phyloP scores from a whole-genome alignment of 1,139 yeast genomes.

The Taphrina communis region DNA sequence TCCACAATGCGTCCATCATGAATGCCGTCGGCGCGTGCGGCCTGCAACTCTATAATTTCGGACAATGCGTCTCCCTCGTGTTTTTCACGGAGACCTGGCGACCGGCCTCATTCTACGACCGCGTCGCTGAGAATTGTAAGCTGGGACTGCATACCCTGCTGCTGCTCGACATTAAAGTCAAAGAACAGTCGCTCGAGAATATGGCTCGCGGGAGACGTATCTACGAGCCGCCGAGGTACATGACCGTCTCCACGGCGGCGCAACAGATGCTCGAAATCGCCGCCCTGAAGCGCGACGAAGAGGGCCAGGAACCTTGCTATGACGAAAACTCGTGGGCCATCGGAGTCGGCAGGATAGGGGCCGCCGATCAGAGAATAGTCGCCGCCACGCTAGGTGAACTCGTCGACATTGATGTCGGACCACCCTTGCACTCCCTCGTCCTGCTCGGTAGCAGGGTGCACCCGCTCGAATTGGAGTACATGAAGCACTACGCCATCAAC shows the following conservation, averaged over 20 bases:
- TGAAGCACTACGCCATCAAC: conserved; percentile 76
- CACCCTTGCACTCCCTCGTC: conserved; percentile 88
- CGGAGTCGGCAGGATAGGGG: conserved; percentile 87
- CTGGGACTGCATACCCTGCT: conserved; percentile 90
- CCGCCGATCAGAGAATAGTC: conserved; percentile 79
- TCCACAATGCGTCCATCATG: conserved; percentile 97
- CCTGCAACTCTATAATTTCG: conserved; percentile 89
- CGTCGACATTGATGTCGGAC: conserved; percentile 77
- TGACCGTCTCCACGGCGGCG: conserved; percentile 90
- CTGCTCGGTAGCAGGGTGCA: conserved; percentile 93
- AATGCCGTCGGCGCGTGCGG: conserved; percentile 99
- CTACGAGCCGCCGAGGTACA: conserved; percentile 96
- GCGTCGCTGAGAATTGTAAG: conserved; percentile 83
- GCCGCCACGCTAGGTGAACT: conserved; percentile 77
- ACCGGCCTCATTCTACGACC: conserved; percentile 92
- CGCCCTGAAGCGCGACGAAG: conserved; percentile 62
- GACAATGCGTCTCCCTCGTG: conserved; percentile 93
- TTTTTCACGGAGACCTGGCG: conserved; percentile 95
- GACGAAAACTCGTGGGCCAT: conserved; percentile 89
- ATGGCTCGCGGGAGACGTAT: conserved; percentile 91
- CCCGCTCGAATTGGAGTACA: conserved; percentile 85
- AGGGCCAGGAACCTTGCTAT: conserved; percentile 58
- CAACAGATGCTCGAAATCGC: conserved; percentile 85
- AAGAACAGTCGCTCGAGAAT: conserved; percentile 93
- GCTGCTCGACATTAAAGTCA: conserved; percentile 89